Conservation (phyloP, 768 basidiomycete genomes). For the Paxillus ammoniavirescens region DNA sequence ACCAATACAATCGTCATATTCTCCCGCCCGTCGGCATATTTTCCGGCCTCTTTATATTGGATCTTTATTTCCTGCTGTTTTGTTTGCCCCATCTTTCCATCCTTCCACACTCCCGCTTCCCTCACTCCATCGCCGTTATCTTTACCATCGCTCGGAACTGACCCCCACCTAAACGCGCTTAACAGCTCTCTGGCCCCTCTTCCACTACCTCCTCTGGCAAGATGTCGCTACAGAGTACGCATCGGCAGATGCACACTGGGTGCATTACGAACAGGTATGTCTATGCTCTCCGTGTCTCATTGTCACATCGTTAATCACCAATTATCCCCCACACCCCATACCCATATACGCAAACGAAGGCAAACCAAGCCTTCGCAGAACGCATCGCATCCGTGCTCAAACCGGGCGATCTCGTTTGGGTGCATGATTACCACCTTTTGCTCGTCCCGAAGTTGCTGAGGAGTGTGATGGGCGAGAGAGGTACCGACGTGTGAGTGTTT, state of each 20-base stretch:
- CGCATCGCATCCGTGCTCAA: conserved; percentile 73
- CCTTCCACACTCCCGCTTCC: not conserved
- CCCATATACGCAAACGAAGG: conserved; percentile 62
- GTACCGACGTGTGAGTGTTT: conserved; percentile 22
- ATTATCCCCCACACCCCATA: not conserved
- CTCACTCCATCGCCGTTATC: not conserved
- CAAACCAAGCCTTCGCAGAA: conserved; percentile 81
- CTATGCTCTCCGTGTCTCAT: not conserved
- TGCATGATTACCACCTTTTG: conserved; percentile 95
- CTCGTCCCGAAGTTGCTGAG: conserved; percentile 86
- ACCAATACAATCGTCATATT: too few relatives aligned
- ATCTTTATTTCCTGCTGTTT: too few relatives aligned
- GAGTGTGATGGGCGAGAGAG: conserved; percentile 46
- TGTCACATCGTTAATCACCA: not conserved
- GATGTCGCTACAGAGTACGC: conserved; percentile 90
- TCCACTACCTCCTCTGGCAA: conserved; percentile 98
- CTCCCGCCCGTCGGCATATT: too few relatives aligned
- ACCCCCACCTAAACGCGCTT: conserved; percentile 1
- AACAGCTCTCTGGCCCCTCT: conserved; percentile 91
- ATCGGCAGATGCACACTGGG: conserved; percentile 80
- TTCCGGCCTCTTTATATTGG: too few relatives aligned
- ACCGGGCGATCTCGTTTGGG: conserved; percentile 92
- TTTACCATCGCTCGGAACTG: not conserved
- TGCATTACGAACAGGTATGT: conserved; percentile 28
- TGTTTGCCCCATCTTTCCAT: not conserved